A percentile compares a stretch with the other conserved stretches of the same genome.
Conservation (phyloP, 495 filamentous ascomycete genomes). For the Xylaria palmicola region DNA sequence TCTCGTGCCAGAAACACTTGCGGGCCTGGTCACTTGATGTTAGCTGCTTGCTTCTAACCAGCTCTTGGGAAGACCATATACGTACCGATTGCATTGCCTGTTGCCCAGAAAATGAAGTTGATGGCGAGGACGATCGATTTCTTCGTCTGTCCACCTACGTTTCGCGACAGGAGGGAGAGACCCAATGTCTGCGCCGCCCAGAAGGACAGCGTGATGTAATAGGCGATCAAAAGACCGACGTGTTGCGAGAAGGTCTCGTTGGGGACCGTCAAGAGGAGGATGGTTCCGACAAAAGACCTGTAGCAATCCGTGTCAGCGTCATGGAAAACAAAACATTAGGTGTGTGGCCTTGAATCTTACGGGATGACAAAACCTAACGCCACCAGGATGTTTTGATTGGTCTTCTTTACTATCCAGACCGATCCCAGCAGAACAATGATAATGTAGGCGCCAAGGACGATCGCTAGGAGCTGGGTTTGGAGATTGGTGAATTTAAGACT, state of each 20-base stretch:
- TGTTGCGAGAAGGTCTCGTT: constrained; percentile 43
- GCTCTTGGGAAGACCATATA: not conserved
- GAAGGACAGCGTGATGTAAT: constrained; percentile 58
- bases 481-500: constrained; percentile 49
- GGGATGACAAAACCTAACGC: constrained; percentile 66
- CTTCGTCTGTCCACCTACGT: constrained; percentile 57
- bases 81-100: constrained; percentile 49
- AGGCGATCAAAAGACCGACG: constrained; percentile 54
- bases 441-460: constrained; percentile 71
- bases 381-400: constrained; percentile 59
- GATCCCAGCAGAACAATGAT: constrained; percentile 63
- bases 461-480: constrained; percentile 59
- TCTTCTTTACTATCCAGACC: constrained; percentile 63
- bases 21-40: constrained; percentile 36
- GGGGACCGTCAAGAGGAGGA: constrained; percentile 53
- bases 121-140: constrained; percentile 47
- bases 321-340: constrained; percentile 13
- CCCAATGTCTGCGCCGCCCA: constrained; percentile 57
- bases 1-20: constrained; percentile 55
- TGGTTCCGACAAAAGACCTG: constrained; percentile 56
- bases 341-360: constrained; percentile 37
- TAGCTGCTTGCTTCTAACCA: not conserved
- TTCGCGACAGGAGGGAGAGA: constrained; percentile 51
- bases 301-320: constrained; percentile 13
- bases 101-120: constrained; percentile 51